Conservation (phyloP, 352 stramenopile species). For the Globisporangium barbulae region DNA sequence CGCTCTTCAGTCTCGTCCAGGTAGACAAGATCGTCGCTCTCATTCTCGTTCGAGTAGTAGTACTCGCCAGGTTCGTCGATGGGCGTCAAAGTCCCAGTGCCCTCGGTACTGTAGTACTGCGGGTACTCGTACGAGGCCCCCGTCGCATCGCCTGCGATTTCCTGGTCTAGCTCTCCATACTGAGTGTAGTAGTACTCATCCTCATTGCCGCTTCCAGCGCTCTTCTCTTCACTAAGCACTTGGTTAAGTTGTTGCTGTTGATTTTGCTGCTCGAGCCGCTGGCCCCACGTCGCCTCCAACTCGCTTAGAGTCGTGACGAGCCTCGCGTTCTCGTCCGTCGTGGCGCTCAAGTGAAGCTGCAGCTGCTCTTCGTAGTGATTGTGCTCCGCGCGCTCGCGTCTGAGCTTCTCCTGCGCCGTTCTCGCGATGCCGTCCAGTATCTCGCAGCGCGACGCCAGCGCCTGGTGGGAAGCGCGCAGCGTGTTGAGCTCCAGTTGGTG, state of each 20-base stretch:
- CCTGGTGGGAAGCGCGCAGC: slow-evolving; percentile 31
- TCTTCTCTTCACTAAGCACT: background rate
- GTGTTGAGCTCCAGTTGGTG: slow-evolving; percentile 37
- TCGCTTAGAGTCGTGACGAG: slow-evolving; percentile 38
- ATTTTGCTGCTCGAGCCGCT: slow-evolving; percentile 4
- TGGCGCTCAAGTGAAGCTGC: slow-evolving; percentile 41
- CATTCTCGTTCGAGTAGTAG: slow-evolving; percentile 11
- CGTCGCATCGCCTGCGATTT: background rate
- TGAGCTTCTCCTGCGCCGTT: slow-evolving; percentile 52
- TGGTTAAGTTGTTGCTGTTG: slow-evolving; percentile 10
- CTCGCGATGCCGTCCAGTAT: slow-evolving; percentile 62
- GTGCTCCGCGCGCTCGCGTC: slow-evolving; percentile 45
- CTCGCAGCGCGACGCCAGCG: slow-evolving; percentile 37
- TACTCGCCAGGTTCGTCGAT: slow-evolving; percentile 1
- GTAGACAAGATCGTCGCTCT: background rate
- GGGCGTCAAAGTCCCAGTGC: slow-evolving; percentile 4
- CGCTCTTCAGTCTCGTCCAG: background rate
- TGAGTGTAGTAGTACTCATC: slow-evolving; percentile 19
- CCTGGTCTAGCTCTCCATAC: slow-evolving; percentile 5
- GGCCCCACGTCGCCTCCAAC: slow-evolving; percentile 29
- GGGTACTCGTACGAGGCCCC: background rate
- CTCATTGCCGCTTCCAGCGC: background rate
- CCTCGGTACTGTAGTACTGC: background rate
- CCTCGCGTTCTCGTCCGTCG: slow-evolving; percentile 44
- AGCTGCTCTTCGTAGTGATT: slow-evolving; percentile 42